Conservation (phyloP, 2,329 filamentous ascomycete species). For the Bipolaris gigantea region DNA sequence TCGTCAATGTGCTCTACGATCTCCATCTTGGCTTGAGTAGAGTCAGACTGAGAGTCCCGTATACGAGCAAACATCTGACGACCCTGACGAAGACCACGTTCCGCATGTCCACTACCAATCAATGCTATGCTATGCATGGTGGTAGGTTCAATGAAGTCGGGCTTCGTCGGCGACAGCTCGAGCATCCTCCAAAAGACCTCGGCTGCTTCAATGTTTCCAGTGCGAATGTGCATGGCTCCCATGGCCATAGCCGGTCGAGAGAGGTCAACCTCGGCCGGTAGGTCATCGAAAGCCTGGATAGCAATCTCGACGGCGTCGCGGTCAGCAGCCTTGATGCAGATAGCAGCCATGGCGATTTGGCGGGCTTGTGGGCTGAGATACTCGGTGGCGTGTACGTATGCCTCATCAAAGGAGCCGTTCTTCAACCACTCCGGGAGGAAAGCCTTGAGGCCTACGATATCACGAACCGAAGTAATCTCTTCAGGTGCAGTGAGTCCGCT, state of each 20-base stretch:
- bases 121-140: slow-evolving; percentile 89
- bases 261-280: slow-evolving; percentile 50
- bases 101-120: slow-evolving; percentile 80
- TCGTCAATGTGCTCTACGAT: slow-evolving; percentile 83
- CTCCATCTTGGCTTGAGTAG: slow-evolving; percentile 54
- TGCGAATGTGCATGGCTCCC: slow-evolving; percentile 81
- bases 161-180: slow-evolving; percentile 61
- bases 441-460: slow-evolving; percentile 70
- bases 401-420: slow-evolving; percentile 69
- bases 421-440: slow-evolving; percentile 79
- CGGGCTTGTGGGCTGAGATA: slow-evolving; percentile 62
- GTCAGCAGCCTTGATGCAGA: slow-evolving; percentile 81
- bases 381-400: slow-evolving; percentile 70
- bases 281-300: slow-evolving; percentile 56
- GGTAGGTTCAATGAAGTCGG: slow-evolving; percentile 79
- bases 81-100: slow-evolving; percentile 77
- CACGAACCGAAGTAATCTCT: slow-evolving; percentile 65
- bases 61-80: slow-evolving; percentile 88
- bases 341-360: slow-evolving; percentile 66
- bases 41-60: slow-evolving; percentile 60
- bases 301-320: slow-evolving; percentile 71
- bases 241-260: slow-evolving; percentile 72
- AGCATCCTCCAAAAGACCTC: slow-evolving; percentile 80
- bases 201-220: slow-evolving; percentile 75
- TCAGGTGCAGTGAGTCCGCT: slow-evolving; percentile 54